phyloP scores from a whole-genome alignment of 768 basidiomycete species.

The Piloderma croceum region DNA sequence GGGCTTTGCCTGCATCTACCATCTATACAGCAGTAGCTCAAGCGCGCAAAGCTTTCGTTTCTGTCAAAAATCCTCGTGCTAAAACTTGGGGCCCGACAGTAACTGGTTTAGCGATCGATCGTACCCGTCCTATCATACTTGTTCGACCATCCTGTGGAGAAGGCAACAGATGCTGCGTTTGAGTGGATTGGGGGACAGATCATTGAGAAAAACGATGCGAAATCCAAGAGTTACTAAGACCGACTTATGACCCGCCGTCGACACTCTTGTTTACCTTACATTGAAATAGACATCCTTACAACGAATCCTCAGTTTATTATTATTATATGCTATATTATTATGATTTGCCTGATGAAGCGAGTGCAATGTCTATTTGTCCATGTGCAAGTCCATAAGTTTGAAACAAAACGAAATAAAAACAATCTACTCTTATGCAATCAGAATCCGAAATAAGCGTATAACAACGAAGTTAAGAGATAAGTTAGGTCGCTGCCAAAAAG shows the following conservation, averaged over 20 bases:
- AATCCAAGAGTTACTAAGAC: no score
- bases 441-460: no score
- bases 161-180: conserved; percentile 59
- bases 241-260: no score
- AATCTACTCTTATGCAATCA: no score
- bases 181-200: conserved; percentile 61
- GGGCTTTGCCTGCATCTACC: conserved; percentile 79
- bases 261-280: no score
- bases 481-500: no score
- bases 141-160: conserved; percentile 80
- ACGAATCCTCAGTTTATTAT: neutral
- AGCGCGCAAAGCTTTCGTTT: conserved; percentile 60
- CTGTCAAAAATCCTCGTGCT: conserved; percentile 50
- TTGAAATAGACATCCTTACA: neutral
- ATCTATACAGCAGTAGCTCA: conserved; percentile 79
- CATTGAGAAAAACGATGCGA: conserved; percentile 34
- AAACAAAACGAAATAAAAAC: no score
- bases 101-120: conserved; percentile 65
- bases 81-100: conserved; percentile 72
- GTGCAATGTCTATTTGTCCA: no score
- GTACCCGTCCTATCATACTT: conserved; percentile 72
- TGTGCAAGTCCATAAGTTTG: no score
- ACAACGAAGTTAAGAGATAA: no score
- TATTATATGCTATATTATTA: no score
- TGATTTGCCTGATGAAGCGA: no score